phyloP scores from a whole-genome alignment of 2,329 filamentous ascomycete species.

The Leptographium procerum region DNA sequence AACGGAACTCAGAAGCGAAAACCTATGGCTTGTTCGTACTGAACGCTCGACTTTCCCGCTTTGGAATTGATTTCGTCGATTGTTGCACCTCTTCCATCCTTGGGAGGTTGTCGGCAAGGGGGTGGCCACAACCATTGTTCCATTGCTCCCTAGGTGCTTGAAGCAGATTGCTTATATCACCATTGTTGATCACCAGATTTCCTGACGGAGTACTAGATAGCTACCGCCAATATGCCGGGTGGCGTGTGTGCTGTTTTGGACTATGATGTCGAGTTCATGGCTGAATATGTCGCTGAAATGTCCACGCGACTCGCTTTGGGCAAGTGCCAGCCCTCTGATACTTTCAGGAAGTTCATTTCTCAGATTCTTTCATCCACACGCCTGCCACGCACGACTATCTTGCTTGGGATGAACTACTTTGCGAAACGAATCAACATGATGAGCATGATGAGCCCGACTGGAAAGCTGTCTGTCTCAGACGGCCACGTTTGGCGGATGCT shows the following conservation, averaged over 20 bases:
- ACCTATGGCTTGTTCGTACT: conserved; percentile 22
- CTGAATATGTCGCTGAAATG: conserved; percentile 89
- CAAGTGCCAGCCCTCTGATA: conserved; percentile 34
- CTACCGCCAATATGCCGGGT: conserved; percentile 48
- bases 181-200: neutral
- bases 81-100: conserved; percentile 25
- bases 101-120: conserved; percentile 19
- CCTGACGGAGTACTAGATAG: conserved; percentile 12
- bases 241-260: conserved; percentile 90
- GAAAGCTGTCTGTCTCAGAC: conserved; percentile 43
- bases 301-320: conserved; percentile 51
- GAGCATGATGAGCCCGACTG: conserved; percentile 33
- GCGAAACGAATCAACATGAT: conserved; percentile 72
- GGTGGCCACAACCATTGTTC: conserved; percentile 15
- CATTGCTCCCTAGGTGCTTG: conserved; percentile 23
- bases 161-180: conserved; percentile 24
- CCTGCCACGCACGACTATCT: conserved; percentile 80
- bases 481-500: conserved; percentile 80
- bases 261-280: conserved; percentile 94
- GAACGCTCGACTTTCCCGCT: neutral
- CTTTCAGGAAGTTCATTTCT: conserved; percentile 84
- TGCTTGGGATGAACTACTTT: conserved; percentile 82
- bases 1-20: conserved; percentile 12
- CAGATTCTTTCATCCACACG: conserved; percentile 85
- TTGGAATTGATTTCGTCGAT: conserved; percentile 9